phyloP scores from a whole-genome alignment of 2,329 filamentous ascomycete genomes.

The Penicillium vulpinum region DNA sequence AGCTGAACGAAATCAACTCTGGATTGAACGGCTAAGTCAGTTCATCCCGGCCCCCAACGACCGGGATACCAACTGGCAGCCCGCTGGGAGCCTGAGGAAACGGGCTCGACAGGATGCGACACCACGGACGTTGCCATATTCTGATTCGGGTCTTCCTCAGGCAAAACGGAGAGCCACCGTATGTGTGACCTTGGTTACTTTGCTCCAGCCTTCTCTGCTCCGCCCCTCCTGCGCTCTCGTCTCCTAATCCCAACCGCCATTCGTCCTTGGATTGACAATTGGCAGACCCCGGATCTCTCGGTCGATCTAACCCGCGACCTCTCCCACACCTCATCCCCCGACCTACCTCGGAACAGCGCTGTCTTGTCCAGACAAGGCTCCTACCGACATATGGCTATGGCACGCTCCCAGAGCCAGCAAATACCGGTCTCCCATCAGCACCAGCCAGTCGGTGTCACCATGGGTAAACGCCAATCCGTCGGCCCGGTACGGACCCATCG shows the following conservation, averaged over 20 bases:
- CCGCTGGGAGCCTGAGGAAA: slow-evolving; percentile 41
- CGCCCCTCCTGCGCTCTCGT: slow-evolving; percentile 27
- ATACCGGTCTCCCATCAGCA: slow-evolving; percentile 35
- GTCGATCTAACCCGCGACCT: slow-evolving; percentile 34
- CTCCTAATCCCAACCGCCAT: slow-evolving; percentile 29
- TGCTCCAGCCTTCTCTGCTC: slow-evolving; percentile 33
- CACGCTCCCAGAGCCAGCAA: slow-evolving; percentile 42
- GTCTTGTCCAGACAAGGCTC: slow-evolving; percentile 28
- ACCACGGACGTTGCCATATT: slow-evolving; percentile 38
- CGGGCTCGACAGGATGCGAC: slow-evolving; percentile 42
- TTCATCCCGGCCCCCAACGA: slow-evolving; percentile 36
- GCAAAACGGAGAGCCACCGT: slow-evolving; percentile 49
- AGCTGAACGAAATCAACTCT: slow-evolving; percentile 43
- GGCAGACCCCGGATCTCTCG: slow-evolving; percentile 43
- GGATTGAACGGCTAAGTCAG: slow-evolving; percentile 40
- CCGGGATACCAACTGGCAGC: slow-evolving; percentile 19
- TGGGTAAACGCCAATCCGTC: slow-evolving; percentile 34
- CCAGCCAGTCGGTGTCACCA: slow-evolving; percentile 23
- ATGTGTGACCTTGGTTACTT: slow-evolving; percentile 45
- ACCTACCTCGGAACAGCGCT: slow-evolving; percentile 28
- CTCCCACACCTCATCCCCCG: slow-evolving; percentile 34
- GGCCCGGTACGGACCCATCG: slow-evolving; percentile 29
- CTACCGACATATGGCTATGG: slow-evolving; percentile 37
- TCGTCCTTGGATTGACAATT: slow-evolving; percentile 43
- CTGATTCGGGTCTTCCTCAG: slow-evolving; percentile 40